A percentile compares a stretch with the other conserved stretches of the same genome.
These are phyloP conservation scores for Oidiodendron maius DNA, from an alignment of 495 filamentous ascomycete species.

Conservation along the genomic window DNA sequence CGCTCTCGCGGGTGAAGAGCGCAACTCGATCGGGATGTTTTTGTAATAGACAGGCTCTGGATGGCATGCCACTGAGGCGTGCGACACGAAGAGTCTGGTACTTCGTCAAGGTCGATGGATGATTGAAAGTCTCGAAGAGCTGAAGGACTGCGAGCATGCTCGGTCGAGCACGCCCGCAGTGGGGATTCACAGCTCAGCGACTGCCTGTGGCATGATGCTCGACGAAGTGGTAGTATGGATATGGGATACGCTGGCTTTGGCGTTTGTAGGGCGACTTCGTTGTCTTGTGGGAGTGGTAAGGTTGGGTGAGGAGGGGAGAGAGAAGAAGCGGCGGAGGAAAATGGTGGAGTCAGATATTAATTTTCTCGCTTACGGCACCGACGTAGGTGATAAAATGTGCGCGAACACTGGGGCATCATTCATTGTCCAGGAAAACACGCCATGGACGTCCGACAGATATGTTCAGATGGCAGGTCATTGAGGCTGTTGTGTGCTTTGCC, in stretches of 20 bases:
- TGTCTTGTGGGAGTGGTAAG: constrained; percentile 44
- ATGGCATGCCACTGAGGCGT: constrained; percentile 21
- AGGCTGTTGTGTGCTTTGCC: too few relatives aligned
- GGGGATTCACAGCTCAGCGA: constrained; percentile 93
- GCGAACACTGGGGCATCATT: too few relatives aligned
- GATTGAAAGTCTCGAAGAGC: constrained; percentile 71
- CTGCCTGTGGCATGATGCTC: constrained; percentile 76
- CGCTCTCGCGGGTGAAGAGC: constrained; percentile 34
- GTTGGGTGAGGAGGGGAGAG: constrained; percentile 26
- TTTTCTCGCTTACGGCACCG: constrained; percentile 22
- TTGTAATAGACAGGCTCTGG: constrained; percentile 22
- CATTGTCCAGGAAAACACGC: too few relatives aligned
- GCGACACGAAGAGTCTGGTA: constrained; percentile 49
- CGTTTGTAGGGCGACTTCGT: constrained; percentile 59
- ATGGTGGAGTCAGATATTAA: constrained; percentile 7
- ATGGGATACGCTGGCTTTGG: constrained; percentile 31
- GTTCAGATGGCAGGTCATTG: too few relatives aligned
- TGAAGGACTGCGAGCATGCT: constrained; percentile 66
- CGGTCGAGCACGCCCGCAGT: constrained; percentile 56
- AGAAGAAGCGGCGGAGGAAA: constrained; percentile 13
- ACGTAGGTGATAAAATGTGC: too few relatives aligned
- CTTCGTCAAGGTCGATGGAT: constrained; percentile 69
- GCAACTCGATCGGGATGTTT: constrained; percentile 26
- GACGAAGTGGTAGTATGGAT: constrained; percentile 58
- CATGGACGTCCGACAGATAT: too few relatives aligned